Base-by-base conservation (phyloP, 345 rosid species). In the Citrus sinensis region DNA sequence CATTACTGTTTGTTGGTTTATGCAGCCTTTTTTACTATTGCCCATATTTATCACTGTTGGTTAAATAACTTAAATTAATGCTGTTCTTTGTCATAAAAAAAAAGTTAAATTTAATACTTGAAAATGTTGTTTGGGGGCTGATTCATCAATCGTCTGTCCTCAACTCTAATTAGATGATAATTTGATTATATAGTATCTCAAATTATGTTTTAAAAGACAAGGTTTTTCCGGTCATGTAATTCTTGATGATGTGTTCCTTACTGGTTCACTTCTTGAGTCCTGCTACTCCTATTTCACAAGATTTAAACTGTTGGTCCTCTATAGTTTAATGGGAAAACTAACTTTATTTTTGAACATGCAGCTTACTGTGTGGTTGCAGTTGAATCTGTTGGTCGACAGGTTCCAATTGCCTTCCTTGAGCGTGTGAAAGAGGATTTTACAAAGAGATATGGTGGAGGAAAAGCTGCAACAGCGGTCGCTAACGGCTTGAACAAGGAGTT, bases 361-460 rank as follows among this genome's bases (percentile, higher is more conserved):
- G 94, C 88, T 27, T 90, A 82, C 76, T 90, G 94, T 71, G 92
- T 90, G 75, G 94, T 88, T 78, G 94, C 92, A 10, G 89, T 83
- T 51, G 91, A 91, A 71, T 86, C 92, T 61, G 81, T 82, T 64
- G 92, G 91, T 68, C 85, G 86, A 55, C 90, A 89, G 79, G 55
- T 89, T 68, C 89, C 92, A 27, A 89, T 89, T 75, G 94, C 89
- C 58, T 88, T 84, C 84, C 88, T 89, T 59, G 91, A 91, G 85
- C 87, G 87, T 66, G 81, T 89, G 35, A 91, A 87, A 76, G 92
- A 91, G 71, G 92, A 89, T 32, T 87, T 83, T 71, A 77, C 74
- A 14, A 85, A 89, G 68, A 84, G 74, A 88, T 87, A 88, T 46
- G 85, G 86, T 49, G 89, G 87, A 30, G 90, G 91, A 16, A 91